A percentile compares a stretch with the other conserved stretches of the same genome.
phyloP scores from a whole-genome alignment of 148 eudicot genomes.

The Simmondsia chinensis region DNA sequence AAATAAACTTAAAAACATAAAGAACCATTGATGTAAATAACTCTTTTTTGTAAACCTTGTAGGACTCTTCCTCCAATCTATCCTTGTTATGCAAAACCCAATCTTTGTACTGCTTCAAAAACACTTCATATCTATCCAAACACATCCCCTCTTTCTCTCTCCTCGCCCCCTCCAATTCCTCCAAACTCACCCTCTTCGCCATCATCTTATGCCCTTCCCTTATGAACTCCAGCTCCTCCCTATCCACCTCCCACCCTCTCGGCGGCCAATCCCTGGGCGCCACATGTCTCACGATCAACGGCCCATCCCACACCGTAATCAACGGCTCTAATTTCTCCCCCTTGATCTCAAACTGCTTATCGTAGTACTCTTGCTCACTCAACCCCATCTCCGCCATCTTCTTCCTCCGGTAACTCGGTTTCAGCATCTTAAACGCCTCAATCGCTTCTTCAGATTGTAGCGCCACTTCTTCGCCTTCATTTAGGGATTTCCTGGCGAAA shows the following conservation, averaged over 20 bases:
- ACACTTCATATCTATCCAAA: slow-evolving; percentile 85
- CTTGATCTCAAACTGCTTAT: slow-evolving; percentile 72
- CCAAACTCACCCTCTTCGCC: slow-evolving; percentile 47
- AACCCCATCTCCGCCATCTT: slow-evolving; percentile 74
- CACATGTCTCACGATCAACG: slow-evolving; percentile 63
- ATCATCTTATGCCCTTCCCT: slow-evolving; percentile 74
- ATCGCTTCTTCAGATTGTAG: slow-evolving; percentile 62
- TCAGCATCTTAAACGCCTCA: slow-evolving; percentile 85
- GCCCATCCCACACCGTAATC: slow-evolving; percentile 69
- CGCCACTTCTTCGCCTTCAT: slow-evolving; percentile 86
- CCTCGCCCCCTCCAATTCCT: slow-evolving; percentile 35
- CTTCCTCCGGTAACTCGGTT: slow-evolving; percentile 67
- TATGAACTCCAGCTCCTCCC: slow-evolving; percentile 76
- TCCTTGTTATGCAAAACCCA: slow-evolving; percentile 89
- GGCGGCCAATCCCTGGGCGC: slow-evolving; percentile 99
- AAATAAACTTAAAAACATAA: too few relatives aligned
- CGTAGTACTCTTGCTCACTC: slow-evolving; percentile 72
- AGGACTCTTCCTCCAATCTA: slow-evolving; percentile 81
- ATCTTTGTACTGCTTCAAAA: slow-evolving; percentile 74
- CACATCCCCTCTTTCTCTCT: slow-evolving; percentile 42
- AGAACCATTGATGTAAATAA: neutral
- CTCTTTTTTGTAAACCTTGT: slow-evolving; percentile 65
- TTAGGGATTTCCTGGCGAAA: slow-evolving; percentile 63
- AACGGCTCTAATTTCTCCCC: slow-evolving; percentile 72
- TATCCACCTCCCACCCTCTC: slow-evolving; percentile 81